Evolutionary conservation across 768 basidiomycete genomes (phyloP).

Genomic region (Boletus subcaerulescens): DNA sequence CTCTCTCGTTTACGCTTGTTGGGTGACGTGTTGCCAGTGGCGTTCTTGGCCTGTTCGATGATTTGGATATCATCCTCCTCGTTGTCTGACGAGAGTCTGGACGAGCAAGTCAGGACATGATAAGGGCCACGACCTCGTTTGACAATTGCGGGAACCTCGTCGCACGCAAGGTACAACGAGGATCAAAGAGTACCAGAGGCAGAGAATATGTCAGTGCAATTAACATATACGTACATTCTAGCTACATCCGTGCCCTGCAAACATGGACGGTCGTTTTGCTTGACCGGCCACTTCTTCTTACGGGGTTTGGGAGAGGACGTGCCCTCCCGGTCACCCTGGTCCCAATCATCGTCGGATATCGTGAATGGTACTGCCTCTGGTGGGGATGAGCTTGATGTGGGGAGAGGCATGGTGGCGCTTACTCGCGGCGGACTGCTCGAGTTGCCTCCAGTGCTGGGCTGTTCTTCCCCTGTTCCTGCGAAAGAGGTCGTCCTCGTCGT

Average conservation of each 20-base stretch:
- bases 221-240: conserved; percentile 37
- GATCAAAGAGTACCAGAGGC: neutral
- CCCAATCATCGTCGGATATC: conserved; percentile 23
- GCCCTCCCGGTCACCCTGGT: conserved; percentile 10
- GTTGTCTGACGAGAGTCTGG: conserved; percentile 38
- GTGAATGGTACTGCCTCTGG: conserved; percentile 24
- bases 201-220: neutral
- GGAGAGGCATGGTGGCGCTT: conserved; percentile 9
- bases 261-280: conserved; percentile 29
- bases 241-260: conserved; percentile 44
- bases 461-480: conserved; percentile 63
- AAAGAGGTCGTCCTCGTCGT: conserved; percentile 69
- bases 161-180: neutral
- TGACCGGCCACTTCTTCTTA: conserved; percentile 38
- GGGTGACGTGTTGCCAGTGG: conserved; percentile 19
- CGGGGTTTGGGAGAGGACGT: conserved; percentile 35
- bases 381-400: conserved; percentile 2
- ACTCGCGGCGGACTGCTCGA: conserved; percentile 61
- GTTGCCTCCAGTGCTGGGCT: conserved; percentile 53
- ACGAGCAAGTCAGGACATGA: conserved; percentile 7
- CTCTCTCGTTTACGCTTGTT: conserved; percentile 46
- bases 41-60: conserved; percentile 31
- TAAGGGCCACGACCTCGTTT: conserved; percentile 9
- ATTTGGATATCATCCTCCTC: conserved; percentile 47
- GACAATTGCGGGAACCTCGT: conserved; percentile 11